Evolutionary conservation across 139 green algal genomes (phyloP).

Genomic region (Tetradesmus lagerheimii): DNA sequence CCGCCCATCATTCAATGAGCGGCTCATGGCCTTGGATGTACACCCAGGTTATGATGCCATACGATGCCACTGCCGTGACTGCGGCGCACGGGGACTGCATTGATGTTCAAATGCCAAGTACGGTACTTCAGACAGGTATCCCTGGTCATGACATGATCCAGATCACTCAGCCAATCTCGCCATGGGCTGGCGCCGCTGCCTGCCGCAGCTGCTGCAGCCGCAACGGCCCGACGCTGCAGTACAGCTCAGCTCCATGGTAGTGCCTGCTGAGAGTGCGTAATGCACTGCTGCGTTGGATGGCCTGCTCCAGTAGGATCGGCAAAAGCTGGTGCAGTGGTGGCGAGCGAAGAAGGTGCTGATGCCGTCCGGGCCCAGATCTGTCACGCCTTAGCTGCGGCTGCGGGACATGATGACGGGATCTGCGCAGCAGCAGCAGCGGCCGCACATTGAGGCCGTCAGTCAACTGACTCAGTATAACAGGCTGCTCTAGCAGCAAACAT

Average conservation of each 20-base stretch:
- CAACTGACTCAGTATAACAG: too few relatives aligned
- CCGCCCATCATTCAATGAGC: too few relatives aligned
- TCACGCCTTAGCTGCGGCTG: slow-evolving; percentile 20
- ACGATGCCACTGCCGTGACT: too few relatives aligned
- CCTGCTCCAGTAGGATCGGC: slow-evolving; percentile 11
- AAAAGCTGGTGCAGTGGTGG: slow-evolving; percentile 37
- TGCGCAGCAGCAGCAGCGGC: slow-evolving; percentile 3
- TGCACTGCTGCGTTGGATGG: not conserved
- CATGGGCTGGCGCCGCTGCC: not conserved
- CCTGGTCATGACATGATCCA: too few relatives aligned
- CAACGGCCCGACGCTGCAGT: too few relatives aligned
- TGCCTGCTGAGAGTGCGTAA: not conserved
- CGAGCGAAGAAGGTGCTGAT: slow-evolving; percentile 44
- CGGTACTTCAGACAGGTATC: too few relatives aligned
- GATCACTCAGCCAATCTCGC: too few relatives aligned
- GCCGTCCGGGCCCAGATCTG: slow-evolving; percentile 32
- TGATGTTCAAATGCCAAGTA: too few relatives aligned
- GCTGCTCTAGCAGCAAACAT: too few relatives aligned
- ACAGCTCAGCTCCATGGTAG: slow-evolving; percentile 14
- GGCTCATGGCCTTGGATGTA: too few relatives aligned
- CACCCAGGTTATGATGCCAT: too few relatives aligned
- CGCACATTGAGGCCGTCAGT: not conserved
- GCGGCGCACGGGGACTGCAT: too few relatives aligned
- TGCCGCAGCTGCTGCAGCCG: not conserved
- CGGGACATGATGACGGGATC: slow-evolving; percentile 45